Evolutionary conservation across 331 rosid genomes (phyloP).

Genomic region (Saraca asoca): DNA sequence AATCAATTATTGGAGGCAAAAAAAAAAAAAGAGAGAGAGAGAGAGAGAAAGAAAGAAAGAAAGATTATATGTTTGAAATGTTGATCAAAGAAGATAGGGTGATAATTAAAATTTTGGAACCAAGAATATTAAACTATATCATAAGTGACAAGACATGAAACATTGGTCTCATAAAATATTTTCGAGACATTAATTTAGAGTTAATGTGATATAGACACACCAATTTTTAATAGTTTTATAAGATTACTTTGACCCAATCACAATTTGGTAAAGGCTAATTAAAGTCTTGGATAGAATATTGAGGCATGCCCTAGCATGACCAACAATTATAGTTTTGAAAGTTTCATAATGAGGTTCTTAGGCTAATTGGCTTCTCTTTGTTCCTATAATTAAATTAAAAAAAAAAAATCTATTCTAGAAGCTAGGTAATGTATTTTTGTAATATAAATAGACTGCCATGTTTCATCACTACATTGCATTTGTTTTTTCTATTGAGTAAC

Average conservation of each 20-base stretch:
- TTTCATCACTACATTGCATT: slow-evolving; percentile 36
- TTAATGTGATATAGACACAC: slow-evolving; percentile 10
- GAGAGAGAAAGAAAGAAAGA: no score
- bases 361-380: slow-evolving; percentile 13
- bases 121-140: slow-evolving; percentile 25
- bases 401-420: slow-evolving; percentile 22
- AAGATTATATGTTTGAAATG: slow-evolving; percentile 14
- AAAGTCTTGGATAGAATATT: slow-evolving; percentile 8
- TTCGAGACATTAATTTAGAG: slow-evolving; percentile 28
- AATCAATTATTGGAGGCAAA: slow-evolving; percentile 28
- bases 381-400: slow-evolving; percentile 13
- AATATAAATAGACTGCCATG: slow-evolving; percentile 31
- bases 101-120: slow-evolving; percentile 1
- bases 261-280: not conserved
- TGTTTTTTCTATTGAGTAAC: slow-evolving; percentile 3
- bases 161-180: slow-evolving; percentile 19
- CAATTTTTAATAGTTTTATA: slow-evolving; percentile 22
- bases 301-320: slow-evolving; percentile 16
- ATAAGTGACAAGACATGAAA: slow-evolving; percentile 21
- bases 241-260: slow-evolving; percentile 35
- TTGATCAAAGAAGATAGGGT: not conserved
- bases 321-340: not conserved
- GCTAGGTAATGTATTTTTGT: not conserved
- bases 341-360: not conserved
- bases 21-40: no score